Base-by-base conservation (phyloP, 495 filamentous ascomycete genomes). In the Mytilinidion resinicola region DNA sequence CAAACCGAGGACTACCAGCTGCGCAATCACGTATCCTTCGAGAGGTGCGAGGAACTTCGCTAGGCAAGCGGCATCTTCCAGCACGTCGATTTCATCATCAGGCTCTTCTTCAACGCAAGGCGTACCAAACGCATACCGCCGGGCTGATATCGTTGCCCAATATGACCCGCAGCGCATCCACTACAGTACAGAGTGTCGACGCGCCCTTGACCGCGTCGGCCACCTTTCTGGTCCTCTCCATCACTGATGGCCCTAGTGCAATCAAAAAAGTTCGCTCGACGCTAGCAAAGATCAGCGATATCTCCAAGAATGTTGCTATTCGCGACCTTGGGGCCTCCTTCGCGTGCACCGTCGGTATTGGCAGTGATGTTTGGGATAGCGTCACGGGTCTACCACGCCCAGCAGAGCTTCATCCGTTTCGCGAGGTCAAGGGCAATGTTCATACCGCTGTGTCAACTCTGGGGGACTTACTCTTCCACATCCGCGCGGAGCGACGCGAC, bases 391-490 rank as follows among this genome's bases (percentile, higher is more conserved):
- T 76, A 0, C 76, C 76, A 9, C 73, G 71, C 5, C 79, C 80
- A 3, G 49, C 70, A 2, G 79, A 83, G 62, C 76, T 83, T 1
- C 80, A 75, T 51, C 75, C 79, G 2, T 83, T 83, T 63, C 68
- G 51, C 8, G 69, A 69, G 20, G 60, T 83, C 11, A 67, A 73
- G 36, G 80, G 80, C 42, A 56, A 53, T 3, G 70, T 65, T 3
- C 58, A 61, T 17, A 61, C 58, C 8, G 58, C 58, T 8, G 52
- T 77, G 34, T 78, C 78, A 0, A 82, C 80, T 2, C 77, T 79
- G 0, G 80, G 80, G 0, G 80, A 83, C 54, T 56, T 82, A 6
- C 72, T 83, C 4, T 80, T 83, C 62, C 80, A 82, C 63, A 82
- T 83, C 59, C 77, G 79, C 52, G 68, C 78, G 0, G 80, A 82